These are phyloP conservation scores for Nicotiana benthamiana DNA, from an alignment of 257 asterid species.

Conservation along the genomic window DNA sequence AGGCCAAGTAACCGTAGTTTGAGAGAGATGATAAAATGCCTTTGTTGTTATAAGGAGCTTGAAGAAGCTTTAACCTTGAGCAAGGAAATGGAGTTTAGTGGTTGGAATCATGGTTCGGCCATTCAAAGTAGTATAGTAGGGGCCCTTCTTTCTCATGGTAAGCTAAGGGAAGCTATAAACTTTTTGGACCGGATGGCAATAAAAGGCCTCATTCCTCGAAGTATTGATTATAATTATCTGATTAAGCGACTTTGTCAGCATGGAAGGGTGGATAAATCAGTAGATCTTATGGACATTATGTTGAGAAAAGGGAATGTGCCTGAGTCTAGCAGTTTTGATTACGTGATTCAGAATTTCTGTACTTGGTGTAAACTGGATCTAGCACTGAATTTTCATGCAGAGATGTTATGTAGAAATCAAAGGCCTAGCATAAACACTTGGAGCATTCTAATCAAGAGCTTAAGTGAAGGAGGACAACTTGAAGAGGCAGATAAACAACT, in stretches of 20 bases:
- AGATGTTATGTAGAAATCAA: conserved; percentile 54
- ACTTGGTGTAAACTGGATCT: conserved; percentile 23
- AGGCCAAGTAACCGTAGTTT: conserved; percentile 59
- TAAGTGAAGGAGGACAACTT: conserved; percentile 32
- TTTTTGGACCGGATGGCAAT: conserved; percentile 42
- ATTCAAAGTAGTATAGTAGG: conserved; percentile 43
- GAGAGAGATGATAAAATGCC: conserved; percentile 36
- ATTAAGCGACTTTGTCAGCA: conserved; percentile 56
- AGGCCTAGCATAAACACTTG: conserved; percentile 45
- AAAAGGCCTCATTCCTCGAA: conserved; percentile 33
- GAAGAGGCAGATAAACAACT: conserved; percentile 58
- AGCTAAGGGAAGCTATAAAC: conserved; percentile 37
- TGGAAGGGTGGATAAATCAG: conserved; percentile 46
- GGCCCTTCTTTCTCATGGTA: conserved; percentile 29
- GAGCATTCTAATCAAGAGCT: conserved; percentile 34
- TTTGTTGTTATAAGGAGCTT: conserved; percentile 34
- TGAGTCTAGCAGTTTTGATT: conserved; percentile 49
- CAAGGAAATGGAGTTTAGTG: conserved; percentile 54
- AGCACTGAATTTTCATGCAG: conserved; percentile 60
- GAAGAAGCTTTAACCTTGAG: conserved; percentile 51
- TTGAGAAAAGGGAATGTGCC: conserved; percentile 41
- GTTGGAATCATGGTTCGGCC: conserved; percentile 49
- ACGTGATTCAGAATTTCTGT: conserved; percentile 43
- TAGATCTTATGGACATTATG: conserved; percentile 57
- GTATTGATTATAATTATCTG: conserved; percentile 36